Evolutionary conservation across 306 rosid species (phyloP).

Genomic region (Cucumis melo): DNA sequence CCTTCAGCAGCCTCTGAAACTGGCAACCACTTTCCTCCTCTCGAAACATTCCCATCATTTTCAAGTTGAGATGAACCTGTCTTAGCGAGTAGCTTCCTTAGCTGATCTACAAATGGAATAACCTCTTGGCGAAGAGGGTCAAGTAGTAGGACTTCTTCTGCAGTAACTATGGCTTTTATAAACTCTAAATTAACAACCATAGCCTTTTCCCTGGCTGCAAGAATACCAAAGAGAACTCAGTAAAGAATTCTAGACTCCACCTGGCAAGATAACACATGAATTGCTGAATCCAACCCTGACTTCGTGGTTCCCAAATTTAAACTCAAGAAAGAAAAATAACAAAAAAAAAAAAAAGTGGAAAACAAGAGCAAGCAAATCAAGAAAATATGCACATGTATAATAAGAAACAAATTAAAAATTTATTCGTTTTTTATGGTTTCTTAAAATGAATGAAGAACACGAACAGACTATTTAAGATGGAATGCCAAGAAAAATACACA

Average conservation of each 20-base stretch:
- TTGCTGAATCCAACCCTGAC: background rate
- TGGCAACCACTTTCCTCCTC: conserved; percentile 41
- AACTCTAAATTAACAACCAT: conserved; percentile 95
- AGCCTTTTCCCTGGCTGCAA: conserved; percentile 84
- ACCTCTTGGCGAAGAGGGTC: conserved; percentile 81
- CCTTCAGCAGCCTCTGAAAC: conserved; percentile 51
- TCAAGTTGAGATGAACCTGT: conserved; percentile 28
- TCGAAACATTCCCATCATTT: conserved; percentile 30
- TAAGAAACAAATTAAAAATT: background rate
- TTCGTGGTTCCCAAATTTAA: background rate
- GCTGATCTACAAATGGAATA: conserved; percentile 90
- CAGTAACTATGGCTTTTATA: conserved; percentile 73
- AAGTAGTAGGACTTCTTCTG: conserved; percentile 78
- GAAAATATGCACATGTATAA: background rate
- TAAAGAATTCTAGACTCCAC: background rate
- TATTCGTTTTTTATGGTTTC: background rate
- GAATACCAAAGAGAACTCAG: background rate
- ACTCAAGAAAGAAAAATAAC: background rate
- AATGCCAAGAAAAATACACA: background rate
- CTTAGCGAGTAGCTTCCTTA: conserved; percentile 57
- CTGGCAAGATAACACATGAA: background rate
- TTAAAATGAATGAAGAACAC: background rate
- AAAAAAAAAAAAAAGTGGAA: background rate
- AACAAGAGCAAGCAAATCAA: background rate
- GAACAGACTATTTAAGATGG: background rate